Evolutionary conservation across 768 basidiomycete genomes (phyloP), one percentile per base, ranked within the genome.

Genomic region (Podaxis sp.): DNA sequence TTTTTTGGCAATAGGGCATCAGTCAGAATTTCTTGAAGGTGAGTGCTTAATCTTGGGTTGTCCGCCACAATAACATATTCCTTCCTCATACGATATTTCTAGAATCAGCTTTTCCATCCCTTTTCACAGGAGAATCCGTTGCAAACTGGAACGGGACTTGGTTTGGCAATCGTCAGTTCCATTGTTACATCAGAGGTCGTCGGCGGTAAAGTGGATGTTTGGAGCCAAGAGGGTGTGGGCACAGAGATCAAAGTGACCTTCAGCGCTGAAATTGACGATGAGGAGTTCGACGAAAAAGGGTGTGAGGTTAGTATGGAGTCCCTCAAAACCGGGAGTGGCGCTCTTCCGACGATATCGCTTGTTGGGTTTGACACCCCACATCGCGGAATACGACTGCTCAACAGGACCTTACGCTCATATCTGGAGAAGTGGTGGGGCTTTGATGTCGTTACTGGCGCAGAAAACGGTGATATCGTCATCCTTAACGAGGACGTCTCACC

Each of bases 81-180:
- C n/a, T 51, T 46, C 26, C 58, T 62, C 33, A 52, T 56, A 28
- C 44, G 50, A 56, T 46, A 10, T 56, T 56, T 61, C 44, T 46
- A 91, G 90, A 95, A 97, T 68, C 93, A 96, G 76, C 80, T 98
- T 4, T 98, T 97, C 78, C 96, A 96, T 68, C 96, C 96, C 0
- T 98, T 98, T 76, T 95, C 95, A 0, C 96, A 98, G 77, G 96
- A 97, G 74, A 96, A 96, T 67, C 95, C 95, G 0, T 73, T 96
- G 4, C 94, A 96, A 69, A 88, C 93, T 1, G 95, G 95, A 1
- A 97, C 95, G 1, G 96, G 95, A 4, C 84, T 98, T 7, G 96
- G 96, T 10, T 86, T 97, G 24, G 95, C 96, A 36, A 97, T 98
- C 66, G 96, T 97, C 71, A 94, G 91, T 77, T 93, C 90, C 67